Evolutionary conservation across 2,329 filamentous ascomycete species (phyloP).

Genomic region (Aspergillus sp.): DNA sequence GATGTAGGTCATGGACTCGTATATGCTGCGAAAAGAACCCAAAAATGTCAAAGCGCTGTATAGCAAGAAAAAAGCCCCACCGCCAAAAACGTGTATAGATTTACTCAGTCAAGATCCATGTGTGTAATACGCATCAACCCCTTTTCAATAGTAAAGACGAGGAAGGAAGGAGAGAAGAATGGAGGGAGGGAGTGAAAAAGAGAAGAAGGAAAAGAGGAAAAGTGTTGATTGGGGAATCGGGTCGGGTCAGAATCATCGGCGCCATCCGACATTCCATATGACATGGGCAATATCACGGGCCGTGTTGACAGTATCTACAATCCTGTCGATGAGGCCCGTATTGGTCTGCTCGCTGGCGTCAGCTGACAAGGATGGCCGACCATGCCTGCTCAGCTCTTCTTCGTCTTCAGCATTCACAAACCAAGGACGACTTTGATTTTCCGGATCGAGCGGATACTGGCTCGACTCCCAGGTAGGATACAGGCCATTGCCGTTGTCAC

Average conservation of each 20-base stretch:
- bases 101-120: not conserved
- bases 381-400: constrained; percentile 59
- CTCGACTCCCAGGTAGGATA: constrained; percentile 47
- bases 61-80: not conserved
- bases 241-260: constrained; percentile 42
- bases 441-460: constrained; percentile 13
- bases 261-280: constrained; percentile 67
- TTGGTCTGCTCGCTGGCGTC: constrained; percentile 68
- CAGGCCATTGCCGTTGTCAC: constrained; percentile 55
- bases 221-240: not conserved
- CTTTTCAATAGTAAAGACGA: not conserved
- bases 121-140: not conserved
- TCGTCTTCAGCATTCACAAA: constrained; percentile 45
- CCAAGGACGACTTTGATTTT: constrained; percentile 27
- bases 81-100: not conserved
- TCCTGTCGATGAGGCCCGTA: constrained; percentile 70
- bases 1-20: not conserved
- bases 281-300: constrained; percentile 65
- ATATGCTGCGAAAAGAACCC: not conserved
- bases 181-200: too few relatives aligned
- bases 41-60: not conserved
- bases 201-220: not conserved
- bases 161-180: too few relatives aligned
- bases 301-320: constrained; percentile 74
- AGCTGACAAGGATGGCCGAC: constrained; percentile 84